Conservation (phyloP, 2,329 filamentous ascomycete genomes). For the Aureobasidium mangrovei region DNA sequence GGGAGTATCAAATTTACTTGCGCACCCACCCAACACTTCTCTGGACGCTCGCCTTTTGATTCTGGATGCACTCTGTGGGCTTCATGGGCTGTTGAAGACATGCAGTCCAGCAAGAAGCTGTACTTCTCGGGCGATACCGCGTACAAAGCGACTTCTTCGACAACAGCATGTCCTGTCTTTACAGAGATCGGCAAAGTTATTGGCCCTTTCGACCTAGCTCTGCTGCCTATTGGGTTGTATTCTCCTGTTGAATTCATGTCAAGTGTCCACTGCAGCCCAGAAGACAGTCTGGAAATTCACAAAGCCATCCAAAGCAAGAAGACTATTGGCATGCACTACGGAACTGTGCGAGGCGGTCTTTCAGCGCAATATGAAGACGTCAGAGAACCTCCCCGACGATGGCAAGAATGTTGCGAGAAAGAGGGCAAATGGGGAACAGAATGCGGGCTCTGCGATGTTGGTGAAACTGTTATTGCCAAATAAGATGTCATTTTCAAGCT, state of each 20-base stretch:
- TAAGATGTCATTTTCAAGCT: not conserved
- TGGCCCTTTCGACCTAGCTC: constrained; percentile 41
- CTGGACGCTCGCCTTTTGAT: constrained; percentile 34
- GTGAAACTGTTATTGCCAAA: constrained; percentile 33
- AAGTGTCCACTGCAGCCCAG: constrained; percentile 38
- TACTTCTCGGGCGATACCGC: constrained; percentile 45
- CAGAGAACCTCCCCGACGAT: constrained; percentile 38
- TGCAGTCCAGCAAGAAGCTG: constrained; percentile 25
- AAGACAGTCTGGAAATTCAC: constrained; percentile 41
- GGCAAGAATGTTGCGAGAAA: constrained; percentile 36
- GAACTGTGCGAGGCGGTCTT: constrained; percentile 38
- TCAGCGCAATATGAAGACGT: constrained; percentile 42
- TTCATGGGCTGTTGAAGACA: constrained; percentile 36
- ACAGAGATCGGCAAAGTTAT: constrained; percentile 37
- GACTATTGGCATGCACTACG: constrained; percentile 46
- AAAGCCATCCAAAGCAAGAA: constrained; percentile 38
- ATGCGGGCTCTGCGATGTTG: constrained; percentile 37
- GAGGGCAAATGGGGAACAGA: constrained; percentile 27
- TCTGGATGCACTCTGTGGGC: constrained; percentile 40
- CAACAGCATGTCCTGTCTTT: constrained; percentile 41
- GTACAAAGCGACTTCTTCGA: constrained; percentile 33
- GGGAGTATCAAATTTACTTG: constrained; percentile 37
- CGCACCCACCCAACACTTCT: constrained; percentile 41
- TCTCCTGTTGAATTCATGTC: constrained; percentile 38
- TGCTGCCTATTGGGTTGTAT: constrained; percentile 43